Evolutionary conservation across 129 eudicot genomes (phyloP), one percentile per base, ranked within the genome.

Genomic region (Centaurea solstitialis): DNA sequence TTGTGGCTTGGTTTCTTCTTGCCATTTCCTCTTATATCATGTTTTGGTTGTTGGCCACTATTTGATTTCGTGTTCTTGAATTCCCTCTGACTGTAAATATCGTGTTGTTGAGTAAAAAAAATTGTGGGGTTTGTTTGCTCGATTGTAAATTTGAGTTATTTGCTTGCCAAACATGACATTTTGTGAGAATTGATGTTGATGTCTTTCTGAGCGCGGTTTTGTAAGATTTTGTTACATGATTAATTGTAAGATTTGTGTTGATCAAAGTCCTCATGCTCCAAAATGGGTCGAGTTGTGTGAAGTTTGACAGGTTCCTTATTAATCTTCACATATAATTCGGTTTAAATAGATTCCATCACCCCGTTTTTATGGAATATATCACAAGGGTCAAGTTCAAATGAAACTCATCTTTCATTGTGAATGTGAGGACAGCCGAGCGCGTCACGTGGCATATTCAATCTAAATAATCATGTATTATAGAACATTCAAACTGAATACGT

Each of bases 1-100:
- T 90, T 71, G 47, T 83, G 33, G 85, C 98, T 1, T 94, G 98
- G 98, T 91, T 91, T 79, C 88, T 91, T 75, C 91, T 94, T 76
- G 93, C 97, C 24, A 73, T 94, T 73, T 88, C 98, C 72, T 94
- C 91, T 33, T 77, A 87, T 80, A 86, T 90, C 76, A 80, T 91
- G 97, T 82, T 91, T 83, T 91, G 92, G 93, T 81, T 91, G 72
- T 81, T 90, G 81, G 97, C 93, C 67, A 87, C 93, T 7, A 68
- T 85, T 74, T 92, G 75, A 83, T 30, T 53, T 53, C 71, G 22
- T 68, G 37, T 71, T 38, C 39, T 24, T 71, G 40, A 13, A 41
- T 77, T 23, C 0, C 22, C 67, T 6, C 39, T 20, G 33, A 9
- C 7, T 20, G 28, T 38, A 28, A 59, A 62, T n/a, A 76, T 62